phyloP scores from a whole-genome alignment of 2,329 filamentous ascomycete genomes.

The Metarhizium sp. region DNA sequence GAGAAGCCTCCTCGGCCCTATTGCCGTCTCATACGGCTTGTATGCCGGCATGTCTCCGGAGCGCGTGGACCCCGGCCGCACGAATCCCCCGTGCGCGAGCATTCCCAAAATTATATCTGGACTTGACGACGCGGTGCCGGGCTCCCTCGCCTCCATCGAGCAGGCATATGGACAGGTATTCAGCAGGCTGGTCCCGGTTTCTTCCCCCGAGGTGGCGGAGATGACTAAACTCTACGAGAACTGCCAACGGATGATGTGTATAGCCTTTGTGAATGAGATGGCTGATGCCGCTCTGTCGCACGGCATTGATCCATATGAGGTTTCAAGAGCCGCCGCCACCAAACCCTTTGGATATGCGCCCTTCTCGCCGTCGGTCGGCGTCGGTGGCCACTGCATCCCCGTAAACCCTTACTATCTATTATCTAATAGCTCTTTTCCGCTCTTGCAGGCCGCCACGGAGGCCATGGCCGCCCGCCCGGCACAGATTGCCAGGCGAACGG shows the following conservation, averaged over 20 bases:
- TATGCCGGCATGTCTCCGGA: conserved; percentile 42
- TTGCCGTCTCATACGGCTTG: conserved; percentile 31
- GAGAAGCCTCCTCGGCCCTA: conserved; percentile 34
- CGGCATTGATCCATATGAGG: conserved; percentile 40
- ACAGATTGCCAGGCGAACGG: conserved; percentile 25
- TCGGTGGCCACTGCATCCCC: conserved; percentile 47
- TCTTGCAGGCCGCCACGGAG: conserved; percentile 33
- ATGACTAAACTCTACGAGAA: conserved; percentile 52
- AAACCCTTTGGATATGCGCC: conserved; percentile 45
- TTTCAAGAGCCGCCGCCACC: conserved; percentile 36
- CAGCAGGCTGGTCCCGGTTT: conserved; percentile 36
- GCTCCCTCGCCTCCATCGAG: conserved; percentile 33
- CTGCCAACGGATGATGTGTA: conserved; percentile 45
- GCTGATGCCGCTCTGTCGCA: conserved; percentile 38
- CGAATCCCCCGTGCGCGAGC: conserved; percentile 25
- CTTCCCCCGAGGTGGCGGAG: conserved; percentile 43
- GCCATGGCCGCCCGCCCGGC: conserved; percentile 33
- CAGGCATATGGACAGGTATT: conserved; percentile 36
- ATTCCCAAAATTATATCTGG: conserved; percentile 47
- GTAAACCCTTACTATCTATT: conserved; percentile 46
- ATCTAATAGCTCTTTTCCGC: conserved; percentile 36
- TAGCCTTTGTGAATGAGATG: conserved; percentile 48
- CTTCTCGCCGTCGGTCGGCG: conserved; percentile 36
- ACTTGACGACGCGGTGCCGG: conserved; percentile 34
- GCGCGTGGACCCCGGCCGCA: conserved; percentile 40